Conservation (phyloP, 257 asterid species). For the Pogostemon cablin region DNA sequence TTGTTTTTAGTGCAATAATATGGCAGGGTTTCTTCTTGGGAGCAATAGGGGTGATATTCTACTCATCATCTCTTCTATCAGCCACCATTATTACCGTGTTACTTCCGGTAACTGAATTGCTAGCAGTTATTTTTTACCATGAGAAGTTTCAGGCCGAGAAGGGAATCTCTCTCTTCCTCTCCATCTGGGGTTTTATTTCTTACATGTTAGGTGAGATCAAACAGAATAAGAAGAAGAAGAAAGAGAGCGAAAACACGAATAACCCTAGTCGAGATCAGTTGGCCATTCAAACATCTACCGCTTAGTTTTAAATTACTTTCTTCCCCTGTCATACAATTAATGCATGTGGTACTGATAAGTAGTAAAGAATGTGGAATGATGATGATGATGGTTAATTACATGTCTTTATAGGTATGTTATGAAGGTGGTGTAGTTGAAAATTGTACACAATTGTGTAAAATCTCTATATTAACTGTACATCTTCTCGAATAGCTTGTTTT, state of each 20-base stretch:
- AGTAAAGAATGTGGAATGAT: too few species aligned
- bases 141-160: slow-evolving; percentile 47
- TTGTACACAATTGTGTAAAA: too few species aligned
- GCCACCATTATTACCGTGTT: slow-evolving; percentile 35
- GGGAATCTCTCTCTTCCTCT: slow-evolving; percentile 44
- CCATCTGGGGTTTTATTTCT: slow-evolving; percentile 50
- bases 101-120: slow-evolving; percentile 37
- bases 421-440: too few species aligned
- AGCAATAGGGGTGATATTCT: slow-evolving; percentile 49
- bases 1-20: slow-evolving; percentile 37
- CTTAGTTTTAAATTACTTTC: neutral
- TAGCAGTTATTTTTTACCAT: slow-evolving; percentile 43
- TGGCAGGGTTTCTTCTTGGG: slow-evolving; percentile 57
- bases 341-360: too few species aligned
- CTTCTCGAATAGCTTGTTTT: too few species aligned
- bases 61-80: slow-evolving; percentile 46
- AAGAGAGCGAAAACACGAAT: neutral
- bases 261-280: neutral
- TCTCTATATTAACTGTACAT: too few species aligned
- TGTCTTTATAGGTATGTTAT: too few species aligned
- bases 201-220: slow-evolving; percentile 39
- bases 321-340: too few species aligned
- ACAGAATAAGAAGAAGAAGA: slow-evolving; percentile 12
- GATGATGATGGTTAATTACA: too few species aligned
- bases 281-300: slow-evolving; percentile 1